phyloP scores from a whole-genome alignment of 306 rosid species.

The Bauhinia variegata region DNA sequence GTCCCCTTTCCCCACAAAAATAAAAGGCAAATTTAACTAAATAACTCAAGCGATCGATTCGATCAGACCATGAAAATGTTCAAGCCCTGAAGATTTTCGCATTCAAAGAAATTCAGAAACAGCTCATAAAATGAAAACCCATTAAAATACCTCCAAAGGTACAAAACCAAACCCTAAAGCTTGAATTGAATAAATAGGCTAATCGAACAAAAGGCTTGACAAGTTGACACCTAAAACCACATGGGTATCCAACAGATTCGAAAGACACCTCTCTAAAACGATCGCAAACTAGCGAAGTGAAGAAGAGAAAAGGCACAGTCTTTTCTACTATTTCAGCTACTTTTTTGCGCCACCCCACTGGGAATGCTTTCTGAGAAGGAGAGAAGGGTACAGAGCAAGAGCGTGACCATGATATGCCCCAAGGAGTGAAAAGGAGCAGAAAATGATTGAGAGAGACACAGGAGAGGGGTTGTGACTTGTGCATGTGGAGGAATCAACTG shows the following conservation, averaged over 20 bases:
- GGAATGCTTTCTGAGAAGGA: constrained; percentile 49
- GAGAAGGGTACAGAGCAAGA: constrained; percentile 39
- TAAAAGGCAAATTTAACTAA: constrained; percentile 17
- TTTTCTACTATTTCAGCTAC: constrained; percentile 9
- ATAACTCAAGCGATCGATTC: constrained; percentile 20
- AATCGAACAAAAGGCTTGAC: constrained; percentile 10
- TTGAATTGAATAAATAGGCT: constrained; percentile 3
- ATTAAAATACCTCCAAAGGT: constrained; percentile 44
- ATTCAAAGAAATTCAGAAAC: constrained; percentile 6
- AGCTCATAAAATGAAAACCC: constrained; percentile 19
- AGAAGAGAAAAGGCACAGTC: constrained; percentile 18
- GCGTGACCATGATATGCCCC: constrained; percentile 61
- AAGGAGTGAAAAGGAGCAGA: constrained; percentile 51
- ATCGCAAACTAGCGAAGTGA: constrained; percentile 27
- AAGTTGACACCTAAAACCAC: constrained; percentile 15
- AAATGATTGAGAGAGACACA: constrained; percentile 70
- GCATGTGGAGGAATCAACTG: constrained; percentile 52
- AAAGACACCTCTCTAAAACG: constrained; percentile 18
- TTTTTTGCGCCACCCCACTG: constrained; percentile 36
- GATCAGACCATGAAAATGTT: constrained; percentile 29
- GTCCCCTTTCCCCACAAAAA: neutral
- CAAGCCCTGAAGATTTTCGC: constrained; percentile 18
- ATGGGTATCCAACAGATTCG: constrained; percentile 35
- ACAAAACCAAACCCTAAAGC: constrained; percentile 49
- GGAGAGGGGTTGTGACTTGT: constrained; percentile 5